Conservation (phyloP, 2,329 filamentous ascomycete genomes). For the Epichloe aotearoae region DNA sequence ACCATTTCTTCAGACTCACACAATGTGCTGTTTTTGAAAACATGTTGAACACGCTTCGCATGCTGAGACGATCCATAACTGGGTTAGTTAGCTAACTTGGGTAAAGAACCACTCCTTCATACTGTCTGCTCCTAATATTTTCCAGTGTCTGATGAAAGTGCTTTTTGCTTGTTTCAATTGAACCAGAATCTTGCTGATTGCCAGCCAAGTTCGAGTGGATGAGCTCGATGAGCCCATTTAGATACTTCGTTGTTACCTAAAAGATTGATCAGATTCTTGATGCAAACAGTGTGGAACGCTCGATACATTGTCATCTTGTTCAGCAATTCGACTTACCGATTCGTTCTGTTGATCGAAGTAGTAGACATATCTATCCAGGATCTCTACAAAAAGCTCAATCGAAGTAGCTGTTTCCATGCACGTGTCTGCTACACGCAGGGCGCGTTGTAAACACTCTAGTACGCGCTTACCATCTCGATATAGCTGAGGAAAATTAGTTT, state of each 20-base stretch:
- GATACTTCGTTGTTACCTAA: constrained; percentile 83
- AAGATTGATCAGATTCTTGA: constrained; percentile 7
- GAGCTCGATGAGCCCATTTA: constrained; percentile 94
- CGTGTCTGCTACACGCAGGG: constrained; percentile 88
- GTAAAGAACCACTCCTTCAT: constrained; percentile 76
- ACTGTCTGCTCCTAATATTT: constrained; percentile 82
- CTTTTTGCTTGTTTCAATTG: constrained; percentile 77
- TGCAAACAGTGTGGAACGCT: not conserved
- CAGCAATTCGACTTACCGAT: constrained; percentile 43
- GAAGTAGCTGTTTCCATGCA: constrained; percentile 98
- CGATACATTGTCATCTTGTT: not conserved
- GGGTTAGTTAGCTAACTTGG: constrained; percentile 23
- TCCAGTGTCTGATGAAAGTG: constrained; percentile 93
- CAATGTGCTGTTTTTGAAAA: not conserved
- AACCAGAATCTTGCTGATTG: constrained; percentile 67
- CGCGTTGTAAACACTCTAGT: constrained; percentile 88
- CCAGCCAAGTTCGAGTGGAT: constrained; percentile 92
- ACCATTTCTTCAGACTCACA: constrained; percentile 2
- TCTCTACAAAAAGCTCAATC: constrained; percentile 91
- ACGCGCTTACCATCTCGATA: constrained; percentile 97
- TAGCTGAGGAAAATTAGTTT: constrained; percentile 40
- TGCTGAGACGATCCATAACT: not conserved
- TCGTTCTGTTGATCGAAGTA: constrained; percentile 99
- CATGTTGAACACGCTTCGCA: constrained; percentile 1
- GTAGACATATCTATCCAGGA: constrained; percentile 95